Conservation (phyloP, 495 filamentous ascomycete species). For the Neurospora sublineolata region DNA sequence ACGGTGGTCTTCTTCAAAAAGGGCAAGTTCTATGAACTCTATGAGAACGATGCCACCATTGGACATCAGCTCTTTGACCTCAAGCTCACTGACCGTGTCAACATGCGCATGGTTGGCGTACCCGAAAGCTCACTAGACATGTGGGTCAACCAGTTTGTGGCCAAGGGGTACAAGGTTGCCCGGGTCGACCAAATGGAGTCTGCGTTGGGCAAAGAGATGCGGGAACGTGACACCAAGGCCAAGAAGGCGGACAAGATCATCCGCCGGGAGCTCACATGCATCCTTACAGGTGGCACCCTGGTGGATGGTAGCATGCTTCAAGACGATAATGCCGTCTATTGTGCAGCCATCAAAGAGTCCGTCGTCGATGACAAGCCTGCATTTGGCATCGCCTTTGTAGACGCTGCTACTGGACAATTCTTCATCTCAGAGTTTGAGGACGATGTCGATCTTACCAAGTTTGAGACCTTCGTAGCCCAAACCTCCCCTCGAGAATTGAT, state of each 20-base stretch:
- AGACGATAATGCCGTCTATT: constrained; percentile 95
- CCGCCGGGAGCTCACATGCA: constrained; percentile 75
- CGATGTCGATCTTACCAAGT: constrained; percentile 89
- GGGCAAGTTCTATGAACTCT: constrained; percentile 98
- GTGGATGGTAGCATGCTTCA: constrained; percentile 95
- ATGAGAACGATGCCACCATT: constrained; percentile 95
- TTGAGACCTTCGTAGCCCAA: constrained; percentile 95
- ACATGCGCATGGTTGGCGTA: constrained; percentile 98
- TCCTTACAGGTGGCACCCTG: constrained; percentile 83
- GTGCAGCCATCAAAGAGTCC: constrained; percentile 89
- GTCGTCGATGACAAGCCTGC: constrained; percentile 63
- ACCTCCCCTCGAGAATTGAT: constrained; percentile 81
- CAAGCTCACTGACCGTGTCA: constrained; percentile 95
- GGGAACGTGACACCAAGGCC: constrained; percentile 57
- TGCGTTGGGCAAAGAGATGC: constrained; percentile 94
- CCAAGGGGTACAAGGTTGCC: constrained; percentile 92
- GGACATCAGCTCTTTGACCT: constrained; percentile 95
- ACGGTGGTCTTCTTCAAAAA: constrained; percentile 99
- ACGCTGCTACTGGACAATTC: constrained; percentile 93
- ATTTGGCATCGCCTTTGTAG: constrained; percentile 90
- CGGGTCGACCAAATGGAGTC: constrained; percentile 94
- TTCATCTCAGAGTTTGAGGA: constrained; percentile 84
- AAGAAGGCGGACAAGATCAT: constrained; percentile 82
- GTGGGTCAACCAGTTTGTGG: constrained; percentile 91
- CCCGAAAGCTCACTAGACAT: constrained; percentile 81